These are phyloP conservation scores for Kwoniella botswanensis DNA, from an alignment of 768 basidiomycete species.

Conservation along the genomic window DNA sequence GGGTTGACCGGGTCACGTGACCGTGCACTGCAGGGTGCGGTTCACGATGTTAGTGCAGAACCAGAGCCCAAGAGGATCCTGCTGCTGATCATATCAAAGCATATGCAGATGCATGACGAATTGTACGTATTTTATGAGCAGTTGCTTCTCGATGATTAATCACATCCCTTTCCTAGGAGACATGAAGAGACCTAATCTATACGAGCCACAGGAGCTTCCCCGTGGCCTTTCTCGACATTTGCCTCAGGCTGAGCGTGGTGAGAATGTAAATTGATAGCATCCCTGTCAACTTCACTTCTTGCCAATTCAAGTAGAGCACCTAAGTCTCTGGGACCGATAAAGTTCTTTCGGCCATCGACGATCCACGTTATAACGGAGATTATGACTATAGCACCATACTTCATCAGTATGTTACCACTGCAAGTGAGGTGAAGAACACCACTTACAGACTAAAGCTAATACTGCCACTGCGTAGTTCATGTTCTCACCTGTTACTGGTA, in stretches of 20 bases:
- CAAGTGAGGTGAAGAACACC: neutral
- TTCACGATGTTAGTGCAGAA: too few relatives aligned
- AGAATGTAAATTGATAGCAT: slow-evolving; percentile 1
- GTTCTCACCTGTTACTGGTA: slow-evolving; percentile 39
- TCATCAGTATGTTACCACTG: neutral
- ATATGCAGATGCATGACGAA: too few relatives aligned
- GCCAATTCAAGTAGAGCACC: slow-evolving; percentile 45
- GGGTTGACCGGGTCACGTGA: too few relatives aligned
- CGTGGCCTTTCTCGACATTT: neutral
- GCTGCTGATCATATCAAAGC: too few relatives aligned
- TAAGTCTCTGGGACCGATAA: slow-evolving; percentile 50
- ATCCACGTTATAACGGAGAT: slow-evolving; percentile 51
- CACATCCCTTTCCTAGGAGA: too few relatives aligned
- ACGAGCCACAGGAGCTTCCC: neutral
- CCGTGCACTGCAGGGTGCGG: too few relatives aligned
- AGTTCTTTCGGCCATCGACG: slow-evolving; percentile 52
- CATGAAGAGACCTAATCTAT: neutral
- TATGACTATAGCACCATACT: slow-evolving; percentile 28
- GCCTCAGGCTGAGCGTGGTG: slow-evolving; percentile 1
- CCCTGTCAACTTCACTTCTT: slow-evolving; percentile 23
- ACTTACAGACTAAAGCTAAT: slow-evolving; percentile 45
- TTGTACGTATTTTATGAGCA: too few relatives aligned
- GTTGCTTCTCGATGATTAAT: too few relatives aligned
- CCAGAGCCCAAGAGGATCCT: too few relatives aligned
- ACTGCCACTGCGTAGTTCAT: slow-evolving; percentile 56